Conservation (phyloP, 345 rosid species). For the Gossypium herbaceum region DNA sequence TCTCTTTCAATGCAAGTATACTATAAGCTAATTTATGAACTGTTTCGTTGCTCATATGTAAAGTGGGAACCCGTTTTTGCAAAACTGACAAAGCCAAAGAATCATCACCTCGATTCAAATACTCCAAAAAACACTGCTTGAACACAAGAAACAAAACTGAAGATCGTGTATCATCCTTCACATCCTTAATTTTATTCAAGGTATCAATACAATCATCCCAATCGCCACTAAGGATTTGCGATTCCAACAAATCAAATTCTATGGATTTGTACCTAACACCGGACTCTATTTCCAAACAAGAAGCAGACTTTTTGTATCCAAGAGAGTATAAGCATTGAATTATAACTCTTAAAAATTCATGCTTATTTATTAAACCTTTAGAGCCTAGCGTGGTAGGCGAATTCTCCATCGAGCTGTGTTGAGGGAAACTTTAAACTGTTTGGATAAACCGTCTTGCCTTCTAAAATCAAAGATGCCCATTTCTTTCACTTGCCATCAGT, state of each 20-base stretch:
- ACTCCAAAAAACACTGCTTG: slow-evolving; percentile 67
- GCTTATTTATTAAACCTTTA: slow-evolving; percentile 54
- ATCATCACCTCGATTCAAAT: slow-evolving; percentile 51
- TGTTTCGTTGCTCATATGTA: slow-evolving; percentile 50
- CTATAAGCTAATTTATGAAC: slow-evolving; percentile 51
- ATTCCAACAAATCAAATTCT: slow-evolving; percentile 51
- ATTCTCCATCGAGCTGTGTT: slow-evolving; percentile 44
- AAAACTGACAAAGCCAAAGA: slow-evolving; percentile 51
- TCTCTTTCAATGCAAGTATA: slow-evolving; percentile 44
- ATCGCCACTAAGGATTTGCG: slow-evolving; percentile 51
- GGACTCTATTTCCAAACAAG: slow-evolving; percentile 64
- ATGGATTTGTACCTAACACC: slow-evolving; percentile 42
- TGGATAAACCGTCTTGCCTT: slow-evolving; percentile 2
- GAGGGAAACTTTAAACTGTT: background rate
- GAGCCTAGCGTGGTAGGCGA: slow-evolving; percentile 40
- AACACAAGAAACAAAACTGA: slow-evolving; percentile 58
- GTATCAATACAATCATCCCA: slow-evolving; percentile 62
- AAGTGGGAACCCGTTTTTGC: slow-evolving; percentile 48
- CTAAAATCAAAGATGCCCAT: slow-evolving; percentile 13
- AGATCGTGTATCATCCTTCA: slow-evolving; percentile 43
- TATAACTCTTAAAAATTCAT: slow-evolving; percentile 62
- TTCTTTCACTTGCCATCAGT: slow-evolving; percentile 18
- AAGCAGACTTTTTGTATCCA: slow-evolving; percentile 68
- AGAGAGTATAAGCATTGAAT: slow-evolving; percentile 69
- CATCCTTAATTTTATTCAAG: slow-evolving; percentile 34